phyloP scores from a whole-genome alignment of 192 early-diverging fungal genomes.

The Linderina pennispora region DNA sequence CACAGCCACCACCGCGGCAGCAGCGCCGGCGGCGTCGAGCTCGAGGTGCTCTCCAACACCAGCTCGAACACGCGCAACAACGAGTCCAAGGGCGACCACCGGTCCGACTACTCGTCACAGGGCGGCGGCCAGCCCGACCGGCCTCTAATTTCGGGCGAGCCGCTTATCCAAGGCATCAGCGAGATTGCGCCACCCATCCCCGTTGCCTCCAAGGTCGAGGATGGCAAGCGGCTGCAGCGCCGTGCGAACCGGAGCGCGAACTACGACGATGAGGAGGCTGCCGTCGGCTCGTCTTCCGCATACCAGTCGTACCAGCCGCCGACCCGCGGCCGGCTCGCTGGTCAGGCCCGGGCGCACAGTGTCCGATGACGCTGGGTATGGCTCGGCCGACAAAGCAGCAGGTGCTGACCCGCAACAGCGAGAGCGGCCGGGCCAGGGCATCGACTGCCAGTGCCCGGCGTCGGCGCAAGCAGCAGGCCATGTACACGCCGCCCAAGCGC shows the following conservation, averaged over 20 bases:
- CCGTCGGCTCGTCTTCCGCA: not conserved
- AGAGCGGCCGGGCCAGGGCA: constrained; percentile 13
- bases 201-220: constrained; percentile 5
- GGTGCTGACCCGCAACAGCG: constrained; percentile 7
- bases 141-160: constrained; percentile 33
- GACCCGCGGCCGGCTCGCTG: constrained; percentile 57
- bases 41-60: constrained; percentile 37
- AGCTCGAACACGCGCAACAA: constrained; percentile 43
- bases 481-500: constrained; percentile 1
- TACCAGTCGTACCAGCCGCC: constrained; percentile 34
- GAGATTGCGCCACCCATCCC: constrained; percentile 9
- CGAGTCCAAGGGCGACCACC: constrained; percentile 16
- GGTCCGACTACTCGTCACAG: constrained; percentile 42
- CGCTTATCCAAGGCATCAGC: constrained; percentile 33
- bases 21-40: constrained; percentile 31
- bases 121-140: constrained; percentile 25
- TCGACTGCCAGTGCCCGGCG: constrained; percentile 18
- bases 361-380: constrained; percentile 48
- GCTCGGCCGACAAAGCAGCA: constrained; percentile 15
- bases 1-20: not conserved
- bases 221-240: constrained; percentile 20
- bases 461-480: constrained; percentile 34
- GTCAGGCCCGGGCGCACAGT: constrained; percentile 65
- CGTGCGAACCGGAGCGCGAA: constrained; percentile 5
- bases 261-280: constrained; percentile 15